Conservation (phyloP, 139 green algal species). For the Penium margaritaceum region DNA sequence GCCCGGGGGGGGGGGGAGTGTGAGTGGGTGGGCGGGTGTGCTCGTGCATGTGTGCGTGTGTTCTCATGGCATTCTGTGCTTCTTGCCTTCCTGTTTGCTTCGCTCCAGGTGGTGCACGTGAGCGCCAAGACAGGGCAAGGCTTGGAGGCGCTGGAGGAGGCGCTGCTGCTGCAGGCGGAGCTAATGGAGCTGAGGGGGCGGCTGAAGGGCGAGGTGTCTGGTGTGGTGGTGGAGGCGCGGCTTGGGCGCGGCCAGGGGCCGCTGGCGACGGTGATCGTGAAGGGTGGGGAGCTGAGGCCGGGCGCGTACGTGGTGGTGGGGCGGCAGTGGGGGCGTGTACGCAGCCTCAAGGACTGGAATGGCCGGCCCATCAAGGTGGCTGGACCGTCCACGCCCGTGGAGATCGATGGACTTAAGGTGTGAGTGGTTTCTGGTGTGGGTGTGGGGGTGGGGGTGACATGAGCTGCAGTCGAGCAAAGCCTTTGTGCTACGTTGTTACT, state of each 20-base stretch:
- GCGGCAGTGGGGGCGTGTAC: constrained; percentile 65
- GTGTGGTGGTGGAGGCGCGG: constrained; percentile 74
- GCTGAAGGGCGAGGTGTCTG: constrained; percentile 53
- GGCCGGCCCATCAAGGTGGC: background rate
- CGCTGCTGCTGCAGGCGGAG: constrained; percentile 77
- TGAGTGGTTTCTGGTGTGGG: too few species aligned
- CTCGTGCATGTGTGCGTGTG: too few species aligned
- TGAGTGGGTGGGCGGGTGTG: too few species aligned
- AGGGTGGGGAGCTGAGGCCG: constrained; percentile 52
- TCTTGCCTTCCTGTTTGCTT: too few species aligned
- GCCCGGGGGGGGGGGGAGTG: too few species aligned
- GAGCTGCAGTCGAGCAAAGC: too few species aligned
- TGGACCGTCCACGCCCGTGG: constrained; percentile 5
- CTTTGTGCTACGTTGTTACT: too few species aligned
- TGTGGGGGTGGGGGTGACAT: too few species aligned
- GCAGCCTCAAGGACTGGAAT: constrained; percentile 12
- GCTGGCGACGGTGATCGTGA: constrained; percentile 69
- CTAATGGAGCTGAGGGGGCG: constrained; percentile 69
- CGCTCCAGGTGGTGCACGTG: constrained; percentile 63
- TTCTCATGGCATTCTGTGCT: too few species aligned
- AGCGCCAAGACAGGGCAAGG: constrained; percentile 55
- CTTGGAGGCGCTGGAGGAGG: constrained; percentile 73
- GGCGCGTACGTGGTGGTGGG: constrained; percentile 75
- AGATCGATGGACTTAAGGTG: constrained; percentile 2
- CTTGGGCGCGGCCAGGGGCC: constrained; percentile 70